phyloP scores from a whole-genome alignment of 768 basidiomycete genomes.

The Lactarius akahatsu region DNA sequence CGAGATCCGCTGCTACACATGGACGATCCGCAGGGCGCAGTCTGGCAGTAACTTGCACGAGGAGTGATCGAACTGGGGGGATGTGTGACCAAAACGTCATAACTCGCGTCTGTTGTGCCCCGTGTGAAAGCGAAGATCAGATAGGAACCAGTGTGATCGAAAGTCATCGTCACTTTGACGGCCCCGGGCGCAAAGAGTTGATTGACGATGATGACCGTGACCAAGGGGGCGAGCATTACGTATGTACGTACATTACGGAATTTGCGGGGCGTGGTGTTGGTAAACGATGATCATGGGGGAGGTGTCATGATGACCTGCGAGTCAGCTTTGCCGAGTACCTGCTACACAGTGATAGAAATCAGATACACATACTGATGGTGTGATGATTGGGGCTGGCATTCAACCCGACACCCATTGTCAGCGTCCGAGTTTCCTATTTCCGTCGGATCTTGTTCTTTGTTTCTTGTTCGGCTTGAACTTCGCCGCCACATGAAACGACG shows the following conservation, averaged over 20 bases:
- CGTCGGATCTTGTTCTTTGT: not conserved
- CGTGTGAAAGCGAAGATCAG: not conserved
- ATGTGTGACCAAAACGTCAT: not conserved
- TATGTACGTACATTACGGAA: not conserved
- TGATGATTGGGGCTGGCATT: too few relatives aligned
- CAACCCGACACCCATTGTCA: too few relatives aligned
- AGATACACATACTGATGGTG: too few relatives aligned
- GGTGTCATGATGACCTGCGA: not conserved
- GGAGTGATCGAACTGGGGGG: not conserved
- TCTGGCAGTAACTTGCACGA: not conserved
- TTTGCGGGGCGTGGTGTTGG: not conserved
- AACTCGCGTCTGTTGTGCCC: not conserved
- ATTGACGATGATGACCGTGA: not conserved
- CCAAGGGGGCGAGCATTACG: not conserved
- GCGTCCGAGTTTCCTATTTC: not conserved
- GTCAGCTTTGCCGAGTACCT: not conserved
- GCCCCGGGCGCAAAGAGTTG: slow-evolving; percentile 1
- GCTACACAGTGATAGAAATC: too few relatives aligned
- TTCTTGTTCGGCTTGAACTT: not conserved
- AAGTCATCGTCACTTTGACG: not conserved
- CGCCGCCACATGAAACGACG: not conserved
- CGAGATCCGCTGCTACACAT: too few relatives aligned
- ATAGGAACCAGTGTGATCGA: not conserved
- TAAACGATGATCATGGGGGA: not conserved
- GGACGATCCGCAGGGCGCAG: not conserved